These are phyloP conservation scores for Phlebiopsis flavidoalba DNA, from an alignment of 768 basidiomycete genomes.

Conservation along the genomic window DNA sequence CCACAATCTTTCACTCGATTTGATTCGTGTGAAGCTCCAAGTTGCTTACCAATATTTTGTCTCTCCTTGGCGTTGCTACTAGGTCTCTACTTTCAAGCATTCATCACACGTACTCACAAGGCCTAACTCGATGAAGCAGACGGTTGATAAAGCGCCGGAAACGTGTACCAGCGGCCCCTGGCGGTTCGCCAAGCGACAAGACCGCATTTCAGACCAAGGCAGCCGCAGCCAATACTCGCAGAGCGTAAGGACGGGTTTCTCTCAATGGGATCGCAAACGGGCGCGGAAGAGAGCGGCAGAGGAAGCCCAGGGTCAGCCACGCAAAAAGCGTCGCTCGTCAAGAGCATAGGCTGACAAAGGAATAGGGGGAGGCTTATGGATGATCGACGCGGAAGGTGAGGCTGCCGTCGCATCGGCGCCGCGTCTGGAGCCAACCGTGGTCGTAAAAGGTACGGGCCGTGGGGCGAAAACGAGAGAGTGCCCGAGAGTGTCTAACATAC, in stretches of 20 bases:
- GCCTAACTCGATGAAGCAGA: conserved; percentile 98
- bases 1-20: no score
- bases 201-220: conserved; percentile 77
- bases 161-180: conserved; percentile 82
- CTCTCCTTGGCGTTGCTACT: conserved; percentile 2
- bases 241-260: conserved; percentile 72
- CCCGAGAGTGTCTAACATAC: background rate
- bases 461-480: background rate
- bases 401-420: background rate
- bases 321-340: conserved; percentile 52
- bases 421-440: background rate
- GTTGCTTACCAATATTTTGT: conserved; percentile 4
- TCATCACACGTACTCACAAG: conserved; percentile 94
- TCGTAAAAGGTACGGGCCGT: conserved; percentile 4
- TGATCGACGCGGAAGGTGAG: conserved; percentile 43
- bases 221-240: conserved; percentile 86
- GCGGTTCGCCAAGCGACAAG: conserved; percentile 30
- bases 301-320: conserved; percentile 40
- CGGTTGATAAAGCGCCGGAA: conserved; percentile 97
- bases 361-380: conserved; percentile 41
- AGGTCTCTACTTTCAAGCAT: conserved; percentile 99
- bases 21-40: background rate
- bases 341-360: conserved; percentile 26
- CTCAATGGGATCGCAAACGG: conserved; percentile 29
- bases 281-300: conserved; percentile 37